Conservation (phyloP, 1,284 basidiomycete species). For the Papiliotrema flavescens region DNA sequence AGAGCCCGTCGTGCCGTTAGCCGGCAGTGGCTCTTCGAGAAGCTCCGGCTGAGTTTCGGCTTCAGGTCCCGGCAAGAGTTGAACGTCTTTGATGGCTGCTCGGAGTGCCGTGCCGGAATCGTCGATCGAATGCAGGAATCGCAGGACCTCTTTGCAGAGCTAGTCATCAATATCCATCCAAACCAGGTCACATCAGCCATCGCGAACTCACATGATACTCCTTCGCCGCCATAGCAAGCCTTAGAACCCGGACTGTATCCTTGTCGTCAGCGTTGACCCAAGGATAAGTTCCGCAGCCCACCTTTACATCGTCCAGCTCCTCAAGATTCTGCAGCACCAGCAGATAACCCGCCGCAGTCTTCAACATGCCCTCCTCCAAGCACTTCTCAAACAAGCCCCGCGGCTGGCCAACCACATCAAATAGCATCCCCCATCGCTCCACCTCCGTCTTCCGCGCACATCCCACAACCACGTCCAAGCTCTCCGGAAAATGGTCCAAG, state of each 20-base stretch:
- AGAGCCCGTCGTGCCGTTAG: too few species aligned
- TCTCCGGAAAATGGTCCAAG: constrained; percentile 86
- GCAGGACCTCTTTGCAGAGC: constrained; percentile 67
- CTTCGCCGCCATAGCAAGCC: constrained; percentile 65
- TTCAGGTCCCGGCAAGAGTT: constrained; percentile 18
- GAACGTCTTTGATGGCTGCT: constrained; percentile 44
- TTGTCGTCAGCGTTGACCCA: constrained; percentile 14
- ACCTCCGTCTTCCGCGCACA: constrained; percentile 97
- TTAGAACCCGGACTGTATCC: constrained; percentile 74
- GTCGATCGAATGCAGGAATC: constrained; percentile 89
- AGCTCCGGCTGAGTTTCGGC: too few species aligned
- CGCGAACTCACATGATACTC: constrained; percentile 47
- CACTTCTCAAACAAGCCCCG: constrained; percentile 90
- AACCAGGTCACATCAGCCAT: too few species aligned
- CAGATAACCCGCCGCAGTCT: constrained; percentile 89
- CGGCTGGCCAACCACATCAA: constrained; percentile 85
- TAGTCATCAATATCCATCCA: constrained; percentile 58
- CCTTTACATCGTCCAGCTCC: constrained; percentile 71
- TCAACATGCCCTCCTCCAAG: constrained; percentile 66
- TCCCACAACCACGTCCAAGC: constrained; percentile 88
- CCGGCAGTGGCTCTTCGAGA: too few species aligned
- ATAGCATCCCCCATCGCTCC: constrained; percentile 82
- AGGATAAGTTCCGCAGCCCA: constrained; percentile 9
- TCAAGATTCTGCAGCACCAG: constrained; percentile 91
- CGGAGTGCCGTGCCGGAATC: constrained; percentile 69